Evolutionary conservation across 2,329 filamentous ascomycete genomes (phyloP), one percentile per base, ranked within the genome.

Genomic region (Colletotrichum sp.): DNA sequence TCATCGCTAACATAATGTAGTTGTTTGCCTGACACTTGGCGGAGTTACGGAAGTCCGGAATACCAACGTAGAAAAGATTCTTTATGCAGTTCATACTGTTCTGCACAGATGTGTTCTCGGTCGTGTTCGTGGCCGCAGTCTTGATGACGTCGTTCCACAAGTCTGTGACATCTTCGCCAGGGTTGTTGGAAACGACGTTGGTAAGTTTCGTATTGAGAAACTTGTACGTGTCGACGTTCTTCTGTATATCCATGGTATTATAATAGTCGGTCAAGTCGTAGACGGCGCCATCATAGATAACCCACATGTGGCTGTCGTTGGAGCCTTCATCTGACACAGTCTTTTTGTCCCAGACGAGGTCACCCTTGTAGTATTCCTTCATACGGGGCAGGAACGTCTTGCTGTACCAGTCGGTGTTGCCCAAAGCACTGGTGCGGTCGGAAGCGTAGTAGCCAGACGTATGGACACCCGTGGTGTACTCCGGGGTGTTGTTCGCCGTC

Each of bases 241-340:
- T 89, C 81, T 90, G 87, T 24, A 88, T 78, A 10, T 94, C 87
- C 57, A 93, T 85, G 0, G 96, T 98, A 82, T 95, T 89, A 85
- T 96, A 96, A 86, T 99, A 99, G 83, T 99, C 92, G 0, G 95
- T 98, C 70, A 99, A 86, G 83, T 99, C 98, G 82, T 97, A 99
- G 24, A 99, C 89, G 68, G 90, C 90, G 70, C 93, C 89, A 34
- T 95, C 89, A 77, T 98, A 92, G 71, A 94, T 94, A 78, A 95
- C 94, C 96, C 97, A 99, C 82, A 91, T 90, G 79, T 94, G 93
- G 70, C 92, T 89, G 18, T 93, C 85, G 39, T 94, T 86, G 32
- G 91, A 82, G 24, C 96, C 97, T 78, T 98, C 89, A 0, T 85
- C 86, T 74, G 90, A 85, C 76, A 99, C 87, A 3, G 87, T 88